Base-by-base conservation (phyloP, 139 green algal genomes). In the Chlorella ohadii region DNA sequence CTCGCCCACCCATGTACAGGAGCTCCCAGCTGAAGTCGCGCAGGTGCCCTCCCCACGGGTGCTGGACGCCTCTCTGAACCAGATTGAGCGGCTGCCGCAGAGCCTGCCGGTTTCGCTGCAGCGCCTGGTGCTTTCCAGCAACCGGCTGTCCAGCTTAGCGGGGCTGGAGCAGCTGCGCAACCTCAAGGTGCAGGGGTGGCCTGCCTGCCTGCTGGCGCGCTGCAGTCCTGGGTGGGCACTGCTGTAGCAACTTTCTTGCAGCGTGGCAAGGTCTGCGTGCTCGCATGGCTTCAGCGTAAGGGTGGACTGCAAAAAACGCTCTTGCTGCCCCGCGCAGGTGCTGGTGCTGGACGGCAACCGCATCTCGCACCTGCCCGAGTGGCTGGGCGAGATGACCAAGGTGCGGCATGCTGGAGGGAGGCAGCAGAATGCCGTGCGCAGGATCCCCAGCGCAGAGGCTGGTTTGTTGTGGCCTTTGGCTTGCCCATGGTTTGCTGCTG, bases 31-130 rank as follows among this genome's bases (percentile, higher is more conserved):
- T 19, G 67, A 78, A 13, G 64, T 92, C 20, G 25, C n/a, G 55
- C n/a, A 64, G 66, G 83, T 90, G 12, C 74, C 86, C 9, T 79
- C 34, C 34, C 61, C 56, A 5, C 83, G 81, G 31, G 79, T 88
- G 28, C 64, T 93, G 31, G 90, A 93, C 68, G 86, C 75, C 1
- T 87, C 74, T 3, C 81, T 87, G 78, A 93, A 93, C 85, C 76
- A 76, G 22, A 63, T 93, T 3, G 63, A 34, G 17, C 66, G 31
- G 22, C 36, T 93, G 31, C 89, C 89, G 13, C 2, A 16, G 13
- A 76, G 47, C 55, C 55, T 93, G 39, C 55, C 28, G 2, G 27
- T n/a, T 39, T 65, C 34, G 12, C 84, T 91, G 51, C 65, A 90
- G 66, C 64, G 72, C 11, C 66, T 93, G 38, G 78, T 78, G 39